phyloP scores from a whole-genome alignment of 352 stramenopile species.

The Phytopythium kandeliae region DNA sequence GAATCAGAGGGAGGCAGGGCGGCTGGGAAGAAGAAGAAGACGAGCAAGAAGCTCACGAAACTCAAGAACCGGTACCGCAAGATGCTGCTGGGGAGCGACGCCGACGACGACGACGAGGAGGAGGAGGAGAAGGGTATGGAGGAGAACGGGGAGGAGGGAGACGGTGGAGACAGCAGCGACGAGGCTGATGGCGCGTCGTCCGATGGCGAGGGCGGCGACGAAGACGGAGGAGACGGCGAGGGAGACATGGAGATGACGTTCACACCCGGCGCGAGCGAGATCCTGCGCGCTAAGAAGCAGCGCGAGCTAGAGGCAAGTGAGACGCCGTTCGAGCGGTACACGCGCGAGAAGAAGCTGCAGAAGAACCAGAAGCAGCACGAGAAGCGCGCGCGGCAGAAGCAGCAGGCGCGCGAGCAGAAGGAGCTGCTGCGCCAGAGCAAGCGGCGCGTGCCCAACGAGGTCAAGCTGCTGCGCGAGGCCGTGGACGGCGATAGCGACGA shows the following conservation, averaged over 20 bases:
- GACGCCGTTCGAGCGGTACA: conserved; percentile 80
- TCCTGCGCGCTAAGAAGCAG: conserved; percentile 72
- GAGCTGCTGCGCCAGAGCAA: conserved; percentile 58
- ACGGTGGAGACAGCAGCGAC: conserved; percentile 16
- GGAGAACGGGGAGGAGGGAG: conserved; percentile 37
- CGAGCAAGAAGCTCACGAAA: conserved; percentile 61
- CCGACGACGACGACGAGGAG: conserved; percentile 54
- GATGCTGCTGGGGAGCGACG: conserved; percentile 69
- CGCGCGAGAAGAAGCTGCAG: conserved; percentile 81
- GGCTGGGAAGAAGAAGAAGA: conserved; percentile 30
- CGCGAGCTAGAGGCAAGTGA: conserved; percentile 72
- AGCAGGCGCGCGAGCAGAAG: conserved; percentile 54
- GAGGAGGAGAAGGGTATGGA: conserved; percentile 30
- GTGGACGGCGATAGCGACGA: conserved; percentile 35
- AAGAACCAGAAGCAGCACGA: conserved; percentile 84
- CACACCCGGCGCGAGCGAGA: conserved; percentile 54
- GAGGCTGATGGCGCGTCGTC: conserved; percentile 15
- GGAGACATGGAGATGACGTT: conserved; percentile 87
- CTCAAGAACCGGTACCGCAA: conserved; percentile 78
- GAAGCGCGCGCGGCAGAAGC: conserved; percentile 60
- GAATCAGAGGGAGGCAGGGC: conserved; percentile 13
- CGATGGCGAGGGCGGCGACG: conserved; percentile 11
- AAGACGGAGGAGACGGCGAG: conserved; percentile 36
- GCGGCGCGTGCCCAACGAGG: conserved; percentile 29
- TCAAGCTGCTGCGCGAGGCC: conserved; percentile 51